Evolutionary conservation across 768 basidiomycete genomes (phyloP), one percentile per base, ranked within the genome.

Genomic region (Hortiboletus flavorubellus): DNA sequence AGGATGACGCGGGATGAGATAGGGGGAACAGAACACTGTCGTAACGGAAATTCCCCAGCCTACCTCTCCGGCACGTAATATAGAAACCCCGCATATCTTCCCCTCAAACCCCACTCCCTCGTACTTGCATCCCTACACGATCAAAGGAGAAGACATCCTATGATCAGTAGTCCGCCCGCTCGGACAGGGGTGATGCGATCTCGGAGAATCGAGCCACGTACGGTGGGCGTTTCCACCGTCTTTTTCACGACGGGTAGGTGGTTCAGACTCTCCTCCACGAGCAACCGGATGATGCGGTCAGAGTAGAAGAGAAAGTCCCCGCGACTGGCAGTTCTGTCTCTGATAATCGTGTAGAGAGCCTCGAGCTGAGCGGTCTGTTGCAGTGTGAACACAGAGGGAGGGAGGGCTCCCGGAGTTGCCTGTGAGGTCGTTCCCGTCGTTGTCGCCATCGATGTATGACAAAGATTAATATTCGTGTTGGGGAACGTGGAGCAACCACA

Each of bases 241-340:
- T 88, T 82, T 30, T 83, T 78, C 16, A 96, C 68, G 55, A 97
- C 85, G 0, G 87, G 87, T 4, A 89, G 75, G 65, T 89, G 94
- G 70, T 99, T 98, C 58, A 98, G 74, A 18, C 95, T 92, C 75
- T 89, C 84, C 69, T 89, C 87, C 21, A 91, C 88, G 52, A 91
- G 78, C 43, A 90, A 65, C 46, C 88, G 77, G 63, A 98, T 98
- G 71, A 98, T 93, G 16, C 94, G 80, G 73, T 94, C 92, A 11
- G 89, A 89, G 71, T 95, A 95, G 74, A 98, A 99, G 58, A 99
- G 81, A 65, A 99, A 99, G 68, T 98, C 97, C 8, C 94, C 94
- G 51, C 94, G 77, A 29, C 82, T 82, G 4, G 96, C 97, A 40
- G 87, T 82, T 73, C 86, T 88, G 72, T 96, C 87, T 49, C 96